Evolutionary conservation across 192 early-diverging fungal genomes (phyloP), one percentile per base, ranked within the genome.

Genomic region (Rhizoclosmatium sp.): DNA sequence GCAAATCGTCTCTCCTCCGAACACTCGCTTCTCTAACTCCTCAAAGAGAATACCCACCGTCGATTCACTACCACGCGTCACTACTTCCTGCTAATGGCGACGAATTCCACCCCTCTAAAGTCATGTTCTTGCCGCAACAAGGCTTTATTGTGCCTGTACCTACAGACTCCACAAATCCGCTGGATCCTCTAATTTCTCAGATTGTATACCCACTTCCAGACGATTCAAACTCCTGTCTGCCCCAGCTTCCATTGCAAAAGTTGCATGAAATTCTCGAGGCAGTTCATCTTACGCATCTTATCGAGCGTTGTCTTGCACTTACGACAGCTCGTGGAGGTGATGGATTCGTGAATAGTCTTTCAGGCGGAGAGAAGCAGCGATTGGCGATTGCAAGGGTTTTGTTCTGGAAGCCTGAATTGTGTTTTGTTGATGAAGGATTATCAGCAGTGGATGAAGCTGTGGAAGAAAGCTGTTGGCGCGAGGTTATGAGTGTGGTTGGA

Each of bases 1-100:
- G 96, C 47, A 98, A 98, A 78, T 93, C 93, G 16, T 93, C 93
- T 4, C 56, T 98, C 19, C 68, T 97, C 23, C 87, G 95, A 3
- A 89, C 85, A 97, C 59, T 90, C 92, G 21, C 93, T 93, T 0
- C 78, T 98, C 47, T 97, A 93, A 85, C 79, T 16, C 84, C 89
- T 12, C 76, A 73, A 0, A 65, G 14, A 39, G 49, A 42, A n/a
- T 9, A 21, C 4, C 12, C 19, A 19, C 9, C 45, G 39, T 59
- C 49, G 14, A 72, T 72, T 59, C 70, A 58, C 39, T 72, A 58
- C 39, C 54, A 69, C 51, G 49, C 54, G 21, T 65, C 49, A 72
- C 70, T 58, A 3, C 23, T 21, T 72, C 44, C 4, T 10, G 62
- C 10, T 21, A 41, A 68, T 58, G 16, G 59, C 49, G 21, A 47